Evolutionary conservation across 805 yeast genomes (phyloP).

Genomic region (Spathaspora arborariae): DNA sequence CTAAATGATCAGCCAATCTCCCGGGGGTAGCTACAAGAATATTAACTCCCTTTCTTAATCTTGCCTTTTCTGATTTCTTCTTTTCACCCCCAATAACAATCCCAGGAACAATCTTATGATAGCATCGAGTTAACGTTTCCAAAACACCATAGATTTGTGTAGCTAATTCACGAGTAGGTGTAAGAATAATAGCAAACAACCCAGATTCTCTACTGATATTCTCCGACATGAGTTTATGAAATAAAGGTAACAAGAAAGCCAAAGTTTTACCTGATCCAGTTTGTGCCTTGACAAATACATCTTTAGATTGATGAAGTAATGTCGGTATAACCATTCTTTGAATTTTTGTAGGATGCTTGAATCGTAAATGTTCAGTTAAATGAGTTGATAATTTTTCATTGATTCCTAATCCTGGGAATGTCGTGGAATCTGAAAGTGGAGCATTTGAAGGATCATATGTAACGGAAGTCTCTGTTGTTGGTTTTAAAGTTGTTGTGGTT

Average conservation of each 20-base stretch:
- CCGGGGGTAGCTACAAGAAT: constrained; percentile 98
- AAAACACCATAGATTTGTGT: constrained; percentile 82
- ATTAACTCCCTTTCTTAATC: constrained; percentile 93
- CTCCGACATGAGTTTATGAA: constrained; percentile 65
- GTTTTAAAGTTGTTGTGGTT: constrained; percentile 46
- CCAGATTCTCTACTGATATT: constrained; percentile 64
- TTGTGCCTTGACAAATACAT: constrained; percentile 90
- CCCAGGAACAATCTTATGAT: constrained; percentile 91
- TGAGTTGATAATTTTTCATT: constrained; percentile 50
- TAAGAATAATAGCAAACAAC: constrained; percentile 79
- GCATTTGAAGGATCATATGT: constrained; percentile 73
- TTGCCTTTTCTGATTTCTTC: constrained; percentile 93
- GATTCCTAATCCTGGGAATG: constrained; percentile 72
- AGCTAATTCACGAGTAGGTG: constrained; percentile 96
- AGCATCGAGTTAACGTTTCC: constrained; percentile 66
- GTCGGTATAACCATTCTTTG: constrained; percentile 78
- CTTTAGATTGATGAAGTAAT: constrained; percentile 36
- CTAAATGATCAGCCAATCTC: constrained; percentile 89
- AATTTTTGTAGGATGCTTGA: constrained; percentile 75
- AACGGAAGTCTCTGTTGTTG: constrained; percentile 37
- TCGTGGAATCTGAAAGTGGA: constrained; percentile 65
- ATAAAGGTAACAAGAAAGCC: constrained; percentile 79
- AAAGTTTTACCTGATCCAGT: constrained; percentile 98
- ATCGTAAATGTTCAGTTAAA: constrained; percentile 52
- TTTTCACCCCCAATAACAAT: constrained; percentile 97